Percentiles rank a stretch among this genome's conserved stretches.
Conservation (phyloP, 2,329 filamentous ascomycete genomes). For the Metarhizium humberi region DNA sequence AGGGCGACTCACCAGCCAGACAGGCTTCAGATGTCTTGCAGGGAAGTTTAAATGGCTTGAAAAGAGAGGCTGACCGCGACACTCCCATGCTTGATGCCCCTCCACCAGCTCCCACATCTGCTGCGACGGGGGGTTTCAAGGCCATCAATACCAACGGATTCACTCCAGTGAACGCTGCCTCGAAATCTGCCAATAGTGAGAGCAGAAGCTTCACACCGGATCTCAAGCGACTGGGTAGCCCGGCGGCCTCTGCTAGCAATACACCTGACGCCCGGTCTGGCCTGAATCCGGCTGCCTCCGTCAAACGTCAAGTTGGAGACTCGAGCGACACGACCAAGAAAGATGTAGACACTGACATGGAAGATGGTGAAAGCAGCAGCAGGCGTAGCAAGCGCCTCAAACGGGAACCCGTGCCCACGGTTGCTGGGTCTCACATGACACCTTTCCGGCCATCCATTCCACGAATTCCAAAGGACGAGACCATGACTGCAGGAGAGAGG, state of each 20-base stretch:
- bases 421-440: constrained; percentile 95
- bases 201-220: constrained; percentile 53
- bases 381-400: constrained; percentile 88
- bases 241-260: constrained; percentile 53
- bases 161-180: constrained; percentile 64
- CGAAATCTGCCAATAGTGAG: constrained; percentile 56
- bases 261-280: constrained; percentile 54
- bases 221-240: constrained; percentile 50
- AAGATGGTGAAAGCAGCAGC: constrained; percentile 57
- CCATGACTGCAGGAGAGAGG: constrained; percentile 43
- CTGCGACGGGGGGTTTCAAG: constrained; percentile 20
- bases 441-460: constrained; percentile 77
- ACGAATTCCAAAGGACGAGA: constrained; percentile 49
- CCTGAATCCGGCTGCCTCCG: constrained; percentile 44
- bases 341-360: constrained; percentile 38
- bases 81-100: constrained; percentile 38
- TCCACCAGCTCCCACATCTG: constrained; percentile 23
- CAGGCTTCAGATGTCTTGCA: constrained; percentile 46
- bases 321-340: constrained; percentile 35
- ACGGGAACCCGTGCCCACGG: constrained; percentile 70
- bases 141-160: constrained; percentile 48
- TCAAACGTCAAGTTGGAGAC: constrained; percentile 67
- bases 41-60: constrained; percentile 34
- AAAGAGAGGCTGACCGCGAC: constrained; percentile 38
- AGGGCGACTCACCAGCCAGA: constrained; percentile 58